Conservation (phyloP, 495 filamentous ascomycete genomes). For the Cudoniella acicularis region DNA sequence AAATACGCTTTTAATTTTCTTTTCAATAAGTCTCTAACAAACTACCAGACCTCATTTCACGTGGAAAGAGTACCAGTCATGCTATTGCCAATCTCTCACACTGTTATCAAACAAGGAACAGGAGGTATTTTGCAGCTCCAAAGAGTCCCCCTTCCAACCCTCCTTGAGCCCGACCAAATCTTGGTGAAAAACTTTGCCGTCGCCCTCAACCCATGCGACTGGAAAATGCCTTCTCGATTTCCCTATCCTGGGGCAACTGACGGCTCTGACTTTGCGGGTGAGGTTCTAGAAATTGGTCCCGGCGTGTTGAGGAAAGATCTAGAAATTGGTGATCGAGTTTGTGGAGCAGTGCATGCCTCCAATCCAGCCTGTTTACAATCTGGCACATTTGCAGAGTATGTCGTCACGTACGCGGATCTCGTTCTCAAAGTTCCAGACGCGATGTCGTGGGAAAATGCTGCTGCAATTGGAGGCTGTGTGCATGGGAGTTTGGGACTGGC, state of each 20-base stretch:
- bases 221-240: conserved; percentile 25
- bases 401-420: conserved; percentile 28
- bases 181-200: conserved; percentile 37
- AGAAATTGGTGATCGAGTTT: conserved; percentile 35
- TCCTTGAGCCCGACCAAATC: conserved; percentile 23
- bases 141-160: neutral
- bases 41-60: no score
- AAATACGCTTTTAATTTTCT: no score
- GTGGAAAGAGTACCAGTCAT: no score
- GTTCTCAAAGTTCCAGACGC: conserved; percentile 41
- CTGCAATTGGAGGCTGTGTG: conserved; percentile 48
- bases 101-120: neutral
- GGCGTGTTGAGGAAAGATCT: conserved; percentile 26
- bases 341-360: conserved; percentile 40
- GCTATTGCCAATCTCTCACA: neutral
- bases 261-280: conserved; percentile 40
- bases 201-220: conserved; percentile 43
- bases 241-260: conserved; percentile 33
- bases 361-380: conserved; percentile 38
- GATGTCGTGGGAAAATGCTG: conserved; percentile 41
- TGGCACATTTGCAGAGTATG: conserved; percentile 52
- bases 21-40: no score
- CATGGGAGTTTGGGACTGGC: conserved; percentile 40
- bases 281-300: conserved; percentile 33
- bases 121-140: neutral